These are phyloP conservation scores for Aspergillus flavus DNA, from an alignment of 2,329 filamentous ascomycete species.

Conservation along the genomic window DNA sequence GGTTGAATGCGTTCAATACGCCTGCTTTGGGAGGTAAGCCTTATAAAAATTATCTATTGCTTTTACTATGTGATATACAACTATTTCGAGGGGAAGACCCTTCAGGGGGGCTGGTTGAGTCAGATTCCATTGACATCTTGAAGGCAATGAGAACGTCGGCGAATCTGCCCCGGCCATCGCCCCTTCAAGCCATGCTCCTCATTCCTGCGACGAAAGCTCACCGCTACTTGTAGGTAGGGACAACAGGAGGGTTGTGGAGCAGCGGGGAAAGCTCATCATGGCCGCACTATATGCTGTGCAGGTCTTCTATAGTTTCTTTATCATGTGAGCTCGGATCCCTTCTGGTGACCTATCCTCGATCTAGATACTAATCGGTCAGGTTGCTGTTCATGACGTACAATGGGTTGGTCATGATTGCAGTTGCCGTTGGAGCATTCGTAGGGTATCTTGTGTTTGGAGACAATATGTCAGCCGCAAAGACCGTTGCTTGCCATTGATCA, in stretches of 20 bases:
- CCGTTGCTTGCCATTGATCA: conserved; percentile 82
- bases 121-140: conserved; percentile 25
- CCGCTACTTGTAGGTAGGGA: conserved; percentile 73
- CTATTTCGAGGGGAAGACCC: conserved; percentile 8
- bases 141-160: conserved; percentile 41
- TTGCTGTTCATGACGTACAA: conserved; percentile 99
- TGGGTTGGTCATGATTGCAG: conserved; percentile 93
- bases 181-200: conserved; percentile 21
- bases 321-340: conserved; percentile 73
- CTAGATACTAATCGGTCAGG: conserved; percentile 57
- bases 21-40: conserved; percentile 35
- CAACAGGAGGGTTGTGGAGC: conserved; percentile 61
- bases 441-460: conserved; percentile 84
- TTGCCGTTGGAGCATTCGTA: conserved; percentile 83
- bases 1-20: conserved; percentile 50
- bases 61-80: conserved; percentile 16
- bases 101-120: conserved; percentile 8
- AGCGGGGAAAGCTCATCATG: conserved; percentile 76
- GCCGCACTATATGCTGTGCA: conserved; percentile 84
- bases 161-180: conserved; percentile 30
- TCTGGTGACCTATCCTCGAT: background rate
- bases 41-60: conserved; percentile 7
- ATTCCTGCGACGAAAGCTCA: conserved; percentile 62
- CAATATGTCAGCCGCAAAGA: conserved; percentile 71
- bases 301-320: conserved; percentile 98